These are phyloP conservation scores for Diutina scorzettiae DNA, from an alignment of 1,139 yeast genomes.

Conservation along the genomic window DNA sequence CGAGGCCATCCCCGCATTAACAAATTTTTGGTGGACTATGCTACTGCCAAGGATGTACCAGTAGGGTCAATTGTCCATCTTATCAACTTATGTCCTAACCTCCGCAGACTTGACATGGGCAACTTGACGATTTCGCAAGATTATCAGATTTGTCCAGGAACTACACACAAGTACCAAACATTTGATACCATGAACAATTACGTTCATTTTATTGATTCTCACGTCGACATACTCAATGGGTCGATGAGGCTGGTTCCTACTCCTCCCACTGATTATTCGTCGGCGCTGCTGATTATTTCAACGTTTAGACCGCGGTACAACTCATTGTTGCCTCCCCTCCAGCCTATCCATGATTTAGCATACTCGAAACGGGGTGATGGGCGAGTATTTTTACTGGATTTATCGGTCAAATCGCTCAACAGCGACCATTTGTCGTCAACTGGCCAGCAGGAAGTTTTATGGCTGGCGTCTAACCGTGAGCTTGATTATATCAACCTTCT, in stretches of 20 bases:
- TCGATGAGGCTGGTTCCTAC: neutral
- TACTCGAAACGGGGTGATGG: conserved; percentile 17
- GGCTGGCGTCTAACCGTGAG: conserved; percentile 14
- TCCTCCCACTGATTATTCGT: neutral
- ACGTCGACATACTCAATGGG: neutral
- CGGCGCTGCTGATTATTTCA: conserved; percentile 2
- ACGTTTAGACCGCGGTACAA: neutral
- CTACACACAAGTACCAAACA: conserved; percentile 18
- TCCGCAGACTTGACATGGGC: conserved; percentile 39
- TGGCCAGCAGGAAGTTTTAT: conserved; percentile 27
- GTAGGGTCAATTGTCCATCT: conserved; percentile 54
- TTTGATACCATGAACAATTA: conserved; percentile 3
- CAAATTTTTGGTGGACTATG: conserved; percentile 42
- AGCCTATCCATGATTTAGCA: neutral
- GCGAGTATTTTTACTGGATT: conserved; percentile 26
- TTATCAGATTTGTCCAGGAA: conserved; percentile 16
- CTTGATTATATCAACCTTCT: conserved; percentile 27
- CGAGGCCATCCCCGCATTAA: conserved; percentile 46
- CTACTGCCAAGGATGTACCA: conserved; percentile 55
- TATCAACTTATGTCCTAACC: conserved; percentile 45
- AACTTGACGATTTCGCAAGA: conserved; percentile 46
- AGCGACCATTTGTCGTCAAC: conserved; percentile 19
- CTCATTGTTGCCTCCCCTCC: neutral
- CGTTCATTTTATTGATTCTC: conserved; percentile 10
- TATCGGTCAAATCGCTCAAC: conserved; percentile 28